phyloP scores from a whole-genome alignment of 805 yeast genomes.

The Candida silvicultrix region DNA sequence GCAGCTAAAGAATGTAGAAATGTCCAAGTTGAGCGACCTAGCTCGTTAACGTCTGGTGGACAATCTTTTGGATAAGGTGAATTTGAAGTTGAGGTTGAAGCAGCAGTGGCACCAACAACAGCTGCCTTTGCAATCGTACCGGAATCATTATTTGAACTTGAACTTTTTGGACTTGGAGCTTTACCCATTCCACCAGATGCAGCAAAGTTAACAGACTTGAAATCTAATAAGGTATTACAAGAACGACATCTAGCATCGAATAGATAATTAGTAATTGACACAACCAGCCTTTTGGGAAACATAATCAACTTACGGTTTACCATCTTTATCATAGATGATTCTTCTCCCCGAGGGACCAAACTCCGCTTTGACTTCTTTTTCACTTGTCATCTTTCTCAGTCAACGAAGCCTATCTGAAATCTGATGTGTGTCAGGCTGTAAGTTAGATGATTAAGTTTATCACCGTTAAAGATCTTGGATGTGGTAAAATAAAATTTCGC shows the following conservation, averaged over 20 bases:
- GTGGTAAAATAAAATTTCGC: not conserved
- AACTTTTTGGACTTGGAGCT: not conserved
- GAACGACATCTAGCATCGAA: conserved; percentile 60
- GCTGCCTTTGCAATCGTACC: not conserved
- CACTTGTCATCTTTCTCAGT: not conserved
- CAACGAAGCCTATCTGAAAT: not conserved
- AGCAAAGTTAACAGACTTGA: conserved; percentile 49
- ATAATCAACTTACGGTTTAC: conserved; percentile 72
- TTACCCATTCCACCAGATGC: not conserved
- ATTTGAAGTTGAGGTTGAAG: conserved; percentile 8
- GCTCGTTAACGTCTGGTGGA: conserved; percentile 79
- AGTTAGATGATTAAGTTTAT: not conserved
- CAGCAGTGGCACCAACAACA: conserved; percentile 13
- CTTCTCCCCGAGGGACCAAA: conserved; percentile 58
- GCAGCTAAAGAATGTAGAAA: conserved; percentile 88
- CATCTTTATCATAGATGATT: conserved; percentile 78
- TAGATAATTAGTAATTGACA: conserved; percentile 5
- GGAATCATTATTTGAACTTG: not conserved
- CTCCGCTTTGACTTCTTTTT: conserved; percentile 27
- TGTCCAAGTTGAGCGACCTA: conserved; percentile 92
- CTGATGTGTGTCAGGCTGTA: too few relatives aligned
- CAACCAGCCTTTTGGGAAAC: not conserved
- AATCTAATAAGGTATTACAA: conserved; percentile 78
- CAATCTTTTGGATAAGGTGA: conserved; percentile 40
- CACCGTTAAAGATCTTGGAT: not conserved